Base-by-base conservation (phyloP, 257 asterid genomes). In the Nicotiana tabacum region DNA sequence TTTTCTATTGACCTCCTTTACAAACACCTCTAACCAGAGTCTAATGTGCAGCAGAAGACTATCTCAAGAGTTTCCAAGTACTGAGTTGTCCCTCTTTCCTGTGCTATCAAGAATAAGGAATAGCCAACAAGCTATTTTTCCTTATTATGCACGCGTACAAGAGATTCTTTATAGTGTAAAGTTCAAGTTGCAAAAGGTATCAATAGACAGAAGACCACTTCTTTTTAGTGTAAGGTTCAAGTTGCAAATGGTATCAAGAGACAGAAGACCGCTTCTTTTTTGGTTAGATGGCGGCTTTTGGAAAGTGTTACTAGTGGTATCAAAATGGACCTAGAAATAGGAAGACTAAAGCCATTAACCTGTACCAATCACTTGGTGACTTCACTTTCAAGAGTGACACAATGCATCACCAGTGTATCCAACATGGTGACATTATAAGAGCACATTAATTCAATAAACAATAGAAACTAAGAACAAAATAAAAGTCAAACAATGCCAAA, bases 401-500 rank as follows among this genome's bases (percentile, higher is more conserved):
- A 10, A 53, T 11, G 16, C 15, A 51, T 51, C 16, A 10, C 57
- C 57, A 11, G 15, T 51, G 56, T 51, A 51, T 51, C 56, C 12
- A 51, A 11, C 57, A 53, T 53, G 15, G 16, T 53, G 57, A 2
- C 56, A 9, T 29, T 69, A 33, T 17, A 35, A 39, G 10, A 18
- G 57, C 57, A n/a, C 27, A n/a, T 51, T 39, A 18, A 27, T 74
- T 74, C 43, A 74, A 74, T 30, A 48, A 74, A 27, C 80, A 13
- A 74, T 13, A 51, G 5, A 74, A 24, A 74, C 13, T 13, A 46
- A 74, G 61, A 48, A 13, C 17, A 48, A 13, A 55, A 24, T 64
- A 74, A 5, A 72, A 74, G 80, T 74, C 79, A 10, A 69, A 74
- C 39, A 74, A 27, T 13, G 61, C 79, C 62, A 48, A 48, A 74